Base-by-base conservation (phyloP, 2,329 filamentous ascomycete species). In the Colletotrichum sp. region DNA sequence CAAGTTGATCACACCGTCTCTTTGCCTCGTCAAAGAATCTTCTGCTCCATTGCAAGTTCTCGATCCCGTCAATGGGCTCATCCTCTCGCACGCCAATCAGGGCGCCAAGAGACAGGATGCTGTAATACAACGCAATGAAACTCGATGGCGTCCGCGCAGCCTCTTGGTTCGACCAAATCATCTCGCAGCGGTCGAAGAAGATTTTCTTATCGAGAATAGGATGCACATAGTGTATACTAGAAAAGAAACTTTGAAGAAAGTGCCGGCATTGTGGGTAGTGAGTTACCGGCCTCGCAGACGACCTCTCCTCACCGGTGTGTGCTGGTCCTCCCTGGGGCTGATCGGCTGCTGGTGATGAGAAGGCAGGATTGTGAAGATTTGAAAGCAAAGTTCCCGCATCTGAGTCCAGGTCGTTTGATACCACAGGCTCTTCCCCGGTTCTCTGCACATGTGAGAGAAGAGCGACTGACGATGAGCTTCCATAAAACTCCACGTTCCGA, bases 201-300 rank as follows among this genome's bases (percentile, higher is more conserved):
- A 82, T 80, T 9, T 85, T 82, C 79, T 88, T 88, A 67, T 88
- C 87, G 24, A 89, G 83, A 5, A 89, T 83, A 0, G 87, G 87
- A 48, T 88, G 86, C 15, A 89, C 84, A 71, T 86, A 86, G 75
- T 89, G 87, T 7, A 88, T 83, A 38, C 86, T 88, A 15, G 86
- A 84, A 70, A 89, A 89, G 80, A 88, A 89, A 15, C 83, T 84
- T 74, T 87, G 85, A 67, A 88, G 81, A 38, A 89, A 88, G 3
- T 83, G 79, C 72, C 86, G 85, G 8, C 86, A 87, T 60, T 88
- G 85, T 2, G 85, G 84, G 67, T 86, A 86, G 61, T 87, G 81
- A 6, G 80, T 81, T 15, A 81, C 80, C 30, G 76, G 65, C 16
- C 71, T 24, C 9, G 60, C 34, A 12, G 67, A 58, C 12, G 60